Percentiles rank a stretch among this genome's conserved stretches.
phyloP scores from a whole-genome alignment of 805 yeast species.

The Zygoascus ofunaensis region DNA sequence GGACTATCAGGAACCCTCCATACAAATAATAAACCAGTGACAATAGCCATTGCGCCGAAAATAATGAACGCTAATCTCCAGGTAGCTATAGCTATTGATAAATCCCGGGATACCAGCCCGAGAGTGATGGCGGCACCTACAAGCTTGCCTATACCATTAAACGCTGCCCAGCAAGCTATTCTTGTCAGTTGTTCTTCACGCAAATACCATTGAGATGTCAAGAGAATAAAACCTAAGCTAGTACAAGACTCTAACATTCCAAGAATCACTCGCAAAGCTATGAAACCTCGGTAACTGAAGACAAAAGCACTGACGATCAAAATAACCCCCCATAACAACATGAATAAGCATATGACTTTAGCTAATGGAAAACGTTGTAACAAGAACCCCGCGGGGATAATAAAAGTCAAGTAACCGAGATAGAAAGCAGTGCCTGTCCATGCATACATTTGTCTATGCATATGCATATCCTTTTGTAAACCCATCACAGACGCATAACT shows the following conservation, averaged over 20 bases:
- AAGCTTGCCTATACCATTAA: conserved; percentile 36
- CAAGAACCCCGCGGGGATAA: conserved; percentile 38
- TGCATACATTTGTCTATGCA: conserved; percentile 34
- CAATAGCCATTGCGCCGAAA: conserved; percentile 45
- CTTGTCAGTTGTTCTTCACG: conserved; percentile 36
- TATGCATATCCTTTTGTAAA: conserved; percentile 35
- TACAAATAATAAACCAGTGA: conserved; percentile 23
- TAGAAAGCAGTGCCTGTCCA: conserved; percentile 57
- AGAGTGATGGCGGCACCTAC: conserved; percentile 42
- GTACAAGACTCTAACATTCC: conserved; percentile 49
- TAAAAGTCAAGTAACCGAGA: conserved; percentile 54
- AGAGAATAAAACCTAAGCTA: conserved; percentile 47
- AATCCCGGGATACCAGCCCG: conserved; percentile 31
- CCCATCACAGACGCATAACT: conserved; percentile 48
- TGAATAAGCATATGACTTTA: conserved; percentile 7
- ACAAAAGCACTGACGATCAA: conserved; percentile 24
- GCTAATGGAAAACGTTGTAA: conserved; percentile 48
- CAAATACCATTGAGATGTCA: conserved; percentile 52
- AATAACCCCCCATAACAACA: conserved; percentile 14
- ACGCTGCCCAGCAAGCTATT: conserved; percentile 34
- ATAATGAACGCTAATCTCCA: conserved; percentile 52
- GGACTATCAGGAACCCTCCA: conserved; percentile 45
- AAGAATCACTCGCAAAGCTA: conserved; percentile 40
- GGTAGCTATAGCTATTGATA: conserved; percentile 24
- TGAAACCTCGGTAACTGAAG: conserved; percentile 35